Base-by-base conservation (phyloP, 768 basidiomycete species). In the Auriscalpium vulgare region DNA sequence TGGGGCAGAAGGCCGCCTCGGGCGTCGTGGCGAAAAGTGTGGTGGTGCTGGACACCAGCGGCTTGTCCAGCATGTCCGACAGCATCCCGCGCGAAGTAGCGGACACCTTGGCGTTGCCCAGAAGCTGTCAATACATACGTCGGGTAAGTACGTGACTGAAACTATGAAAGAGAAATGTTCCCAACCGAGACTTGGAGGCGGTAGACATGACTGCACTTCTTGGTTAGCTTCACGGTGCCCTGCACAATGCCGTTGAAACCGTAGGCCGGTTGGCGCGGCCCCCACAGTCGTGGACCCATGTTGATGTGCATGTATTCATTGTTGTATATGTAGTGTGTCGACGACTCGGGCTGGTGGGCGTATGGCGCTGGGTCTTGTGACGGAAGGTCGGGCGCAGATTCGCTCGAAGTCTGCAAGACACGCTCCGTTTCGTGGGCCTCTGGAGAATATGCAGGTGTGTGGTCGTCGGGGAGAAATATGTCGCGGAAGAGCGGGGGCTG, bases 171-270 rank as follows among this genome's bases (percentile, higher is more conserved):
- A n/a, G 36, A 21, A 17, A 19, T 17, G 8, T 9, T 16, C 4
- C 1, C 34, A 50, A 79, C 77, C 51, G 71, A 72, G 8, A 69
- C 71, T 10, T 70, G 70, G 40, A 79, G 61, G 14, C 69, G 67
- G 37, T 66, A 64, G 7, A 77, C 68, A 46, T 71, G 69, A 14
- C 68, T 67, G 53, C 69, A 70, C 21, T 67, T 65, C 44, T 68
- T 68, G 17, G 58, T 65, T 51, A 79, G 68, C 19, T 58, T 63
- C 4, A 78, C 56, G 29, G 65, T 56, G 16, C 77, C 78, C 40
- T 75, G 70, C n/a, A 78, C 69, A 16, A 63, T 62, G 9, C 71
- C 74, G 29, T 73, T 68, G 38, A 68, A 62, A 21, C 78, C 78
- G 61, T 78, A 80, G n/a, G 69, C 68, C 10, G 78, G 76, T 21